A percentile compares a stretch with the other conserved stretches of the same genome.
Evolutionary conservation across 345 rosid genomes (phyloP).

Genomic region (Ricinus communis): DNA sequence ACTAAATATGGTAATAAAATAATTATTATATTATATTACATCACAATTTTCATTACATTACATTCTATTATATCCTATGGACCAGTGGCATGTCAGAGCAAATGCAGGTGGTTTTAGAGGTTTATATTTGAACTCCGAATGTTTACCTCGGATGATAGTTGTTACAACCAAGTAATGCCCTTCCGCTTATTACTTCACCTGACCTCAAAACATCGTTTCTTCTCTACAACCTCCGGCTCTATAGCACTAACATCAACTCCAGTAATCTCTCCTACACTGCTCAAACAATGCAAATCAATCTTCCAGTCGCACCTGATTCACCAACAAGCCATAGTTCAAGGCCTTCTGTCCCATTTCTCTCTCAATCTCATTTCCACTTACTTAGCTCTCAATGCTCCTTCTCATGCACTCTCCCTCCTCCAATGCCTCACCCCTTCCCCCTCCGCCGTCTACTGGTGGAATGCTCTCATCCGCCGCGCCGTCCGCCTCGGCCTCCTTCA

Average conservation of each 20-base stretch:
- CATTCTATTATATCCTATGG: no score
- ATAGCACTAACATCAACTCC: conserved; percentile 14
- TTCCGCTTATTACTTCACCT: not conserved
- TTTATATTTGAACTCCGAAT: no score
- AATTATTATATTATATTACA: no score
- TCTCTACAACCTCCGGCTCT: conserved; percentile 14
- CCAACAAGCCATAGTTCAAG: conserved; percentile 55
- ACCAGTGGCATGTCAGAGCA: no score
- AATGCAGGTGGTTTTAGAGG: no score
- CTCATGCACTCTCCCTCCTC: conserved; percentile 55
- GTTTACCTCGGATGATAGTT: no score
- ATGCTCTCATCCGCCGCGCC: conserved; percentile 53
- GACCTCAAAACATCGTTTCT: not conserved
- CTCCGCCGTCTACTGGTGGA: conserved; percentile 65
- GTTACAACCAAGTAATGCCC: conserved; percentile 4
- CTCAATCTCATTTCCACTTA: conserved; percentile 65
- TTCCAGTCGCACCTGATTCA: conserved; percentile 57
- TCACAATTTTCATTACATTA: no score
- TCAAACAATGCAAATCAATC: conserved; percentile 58
- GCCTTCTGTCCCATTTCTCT: conserved; percentile 41
- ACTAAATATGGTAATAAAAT: no score
- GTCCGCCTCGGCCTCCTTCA: conserved; percentile 37
- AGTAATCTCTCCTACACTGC: conserved; percentile 36
- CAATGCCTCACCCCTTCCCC: conserved; percentile 46
- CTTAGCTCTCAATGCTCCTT: conserved; percentile 48